Evolutionary conservation across 2,329 filamentous ascomycete genomes (phyloP).

Genomic region (Fusarium secorum): DNA sequence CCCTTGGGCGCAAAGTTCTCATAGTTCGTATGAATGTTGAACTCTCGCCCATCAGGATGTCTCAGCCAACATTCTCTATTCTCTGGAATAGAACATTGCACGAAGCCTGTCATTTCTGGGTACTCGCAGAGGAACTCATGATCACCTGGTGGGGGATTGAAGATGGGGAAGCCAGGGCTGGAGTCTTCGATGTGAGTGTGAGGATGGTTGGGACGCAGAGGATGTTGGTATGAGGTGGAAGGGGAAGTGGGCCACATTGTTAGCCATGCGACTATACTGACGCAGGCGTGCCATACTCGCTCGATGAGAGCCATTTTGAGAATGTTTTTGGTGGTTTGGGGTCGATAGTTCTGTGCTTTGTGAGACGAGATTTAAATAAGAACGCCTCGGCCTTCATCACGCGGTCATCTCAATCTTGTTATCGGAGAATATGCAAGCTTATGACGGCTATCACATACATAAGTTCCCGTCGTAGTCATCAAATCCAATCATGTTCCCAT

Average conservation of each 20-base stretch:
- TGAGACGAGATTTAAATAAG: background rate
- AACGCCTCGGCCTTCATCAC: background rate
- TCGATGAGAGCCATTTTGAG: constrained; percentile 27
- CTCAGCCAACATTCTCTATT: constrained; percentile 42
- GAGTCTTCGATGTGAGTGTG: background rate
- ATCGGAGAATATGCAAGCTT: background rate
- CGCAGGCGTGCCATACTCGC: constrained; percentile 30
- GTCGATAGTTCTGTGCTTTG: background rate
- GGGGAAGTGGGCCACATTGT: constrained; percentile 25
- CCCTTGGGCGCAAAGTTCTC: constrained; percentile 34
- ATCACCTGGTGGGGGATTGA: constrained; percentile 16
- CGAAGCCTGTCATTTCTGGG: constrained; percentile 35
- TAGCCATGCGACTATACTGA: constrained; percentile 30
- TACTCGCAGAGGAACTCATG: constrained; percentile 41
- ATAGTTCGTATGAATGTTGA: constrained; percentile 42
- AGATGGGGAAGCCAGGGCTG: constrained; percentile 7
- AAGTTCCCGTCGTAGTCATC: background rate
- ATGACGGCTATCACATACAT: background rate
- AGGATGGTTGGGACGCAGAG: constrained; percentile 1
- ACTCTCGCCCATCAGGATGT: constrained; percentile 31
- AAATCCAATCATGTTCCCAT: background rate
- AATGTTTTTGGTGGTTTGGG: background rate
- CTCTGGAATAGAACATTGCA: constrained; percentile 35
- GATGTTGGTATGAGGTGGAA: constrained; percentile 9
- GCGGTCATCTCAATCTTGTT: background rate